These are phyloP conservation scores for Lactifluus piperatus DNA, from an alignment of 768 basidiomycete genomes.

Conservation along the genomic window DNA sequence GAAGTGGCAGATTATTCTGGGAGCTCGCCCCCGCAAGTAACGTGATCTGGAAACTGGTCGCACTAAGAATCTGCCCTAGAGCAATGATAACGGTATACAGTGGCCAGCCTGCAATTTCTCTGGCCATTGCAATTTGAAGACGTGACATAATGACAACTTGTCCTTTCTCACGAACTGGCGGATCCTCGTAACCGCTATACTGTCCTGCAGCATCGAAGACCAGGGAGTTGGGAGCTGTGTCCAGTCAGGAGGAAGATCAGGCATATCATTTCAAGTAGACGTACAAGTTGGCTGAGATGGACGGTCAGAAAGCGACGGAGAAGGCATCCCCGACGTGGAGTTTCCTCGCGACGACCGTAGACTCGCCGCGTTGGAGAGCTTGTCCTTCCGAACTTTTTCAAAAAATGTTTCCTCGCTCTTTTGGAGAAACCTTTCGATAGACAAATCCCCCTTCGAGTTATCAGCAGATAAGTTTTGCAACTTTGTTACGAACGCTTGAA, in stretches of 20 bases:
- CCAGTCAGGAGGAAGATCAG: constrained; percentile 20
- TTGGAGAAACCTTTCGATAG: constrained; percentile 82
- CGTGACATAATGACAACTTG: constrained; percentile 75
- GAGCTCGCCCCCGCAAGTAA: background rate
- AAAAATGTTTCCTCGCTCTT: constrained; percentile 95
- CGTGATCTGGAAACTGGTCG: constrained; percentile 93
- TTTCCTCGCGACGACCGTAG: constrained; percentile 73
- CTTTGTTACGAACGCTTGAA: constrained; percentile 80
- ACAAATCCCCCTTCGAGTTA: constrained; percentile 85
- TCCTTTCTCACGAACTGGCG: constrained; percentile 31
- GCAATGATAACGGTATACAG: constrained; percentile 87
- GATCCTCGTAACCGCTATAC: constrained; percentile 39
- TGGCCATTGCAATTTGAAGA: constrained; percentile 74
- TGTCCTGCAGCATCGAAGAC: constrained; percentile 37
- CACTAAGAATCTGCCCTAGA: constrained; percentile 81
- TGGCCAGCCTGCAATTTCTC: constrained; percentile 81
- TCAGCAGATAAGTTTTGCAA: constrained; percentile 68
- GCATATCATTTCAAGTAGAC: constrained; percentile 25
- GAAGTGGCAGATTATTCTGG: background rate
- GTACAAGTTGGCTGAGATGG: constrained; percentile 64
- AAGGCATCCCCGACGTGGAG: constrained; percentile 70
- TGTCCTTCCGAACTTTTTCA: constrained; percentile 81
- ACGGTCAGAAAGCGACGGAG: constrained; percentile 45
- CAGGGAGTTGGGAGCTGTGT: constrained; percentile 37
- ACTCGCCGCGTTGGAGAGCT: constrained; percentile 74